Evolutionary conservation across 208 protist genomes (phyloP), one percentile per base, ranked within the genome.

Genomic region (Cochliopodium minus): DNA sequence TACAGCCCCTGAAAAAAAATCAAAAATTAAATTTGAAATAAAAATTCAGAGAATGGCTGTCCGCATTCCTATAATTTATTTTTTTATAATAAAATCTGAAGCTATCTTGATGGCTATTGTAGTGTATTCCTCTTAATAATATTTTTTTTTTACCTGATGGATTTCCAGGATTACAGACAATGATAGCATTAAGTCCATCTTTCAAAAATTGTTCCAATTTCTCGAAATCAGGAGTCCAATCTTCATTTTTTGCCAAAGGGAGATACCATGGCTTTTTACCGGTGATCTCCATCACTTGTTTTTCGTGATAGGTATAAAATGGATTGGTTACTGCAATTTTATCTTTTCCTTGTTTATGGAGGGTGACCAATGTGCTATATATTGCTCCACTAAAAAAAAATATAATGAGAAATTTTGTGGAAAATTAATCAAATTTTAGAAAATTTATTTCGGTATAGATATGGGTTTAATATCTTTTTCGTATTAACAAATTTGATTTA

Each of bases 221-320:
- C 5, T 38, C 51, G 38, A 38, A 58, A 49, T 65, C 52, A 35
- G 46, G 26, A 28, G 25, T 5, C 26, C 57, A 64, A 1, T 53
- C 30, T n/a, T n/a, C n/a, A n/a, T n/a, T n/a, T n/a, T n/a, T n/a
- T n/a, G n/a, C n/a, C n/a, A n/a, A n/a, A n/a, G n/a, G n/a, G n/a
- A n/a, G n/a, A 34, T 20, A 11, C 9, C 9, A 3, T 20, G n/a
- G n/a, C 0, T 9, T 39, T 20, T 36, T 25, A 40, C 59, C 65
- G 15, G 49, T 39, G 6, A 61, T 29, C 13, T 6, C 9, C 23
- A 53, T 25, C 36, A 69, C 30, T 45, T 67, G 49, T 23, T 39
- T 28, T 2, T 48, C 9, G 26, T 69, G 65, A 51, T 69, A 69
- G 4, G 65, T 69, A 58, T 69, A 69, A 28, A 69, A 69, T 9